Base-by-base conservation (phyloP, 306 rosid genomes). In the Lathyrus aphaca region DNA sequence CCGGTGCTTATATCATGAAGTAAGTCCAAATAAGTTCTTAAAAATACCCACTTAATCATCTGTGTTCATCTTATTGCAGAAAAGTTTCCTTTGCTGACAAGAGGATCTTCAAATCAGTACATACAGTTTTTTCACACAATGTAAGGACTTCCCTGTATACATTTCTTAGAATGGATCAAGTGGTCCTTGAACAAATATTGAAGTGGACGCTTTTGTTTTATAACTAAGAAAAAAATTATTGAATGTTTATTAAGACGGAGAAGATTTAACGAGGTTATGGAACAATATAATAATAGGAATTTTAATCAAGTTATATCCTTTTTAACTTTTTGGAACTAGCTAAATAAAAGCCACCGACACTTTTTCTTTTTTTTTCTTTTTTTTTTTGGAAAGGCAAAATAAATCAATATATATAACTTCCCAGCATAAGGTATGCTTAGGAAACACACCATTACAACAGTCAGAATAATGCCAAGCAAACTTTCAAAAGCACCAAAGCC, bases 1-100 rank as follows among this genome's bases (percentile, higher is more conserved):
- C 66, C 5, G 19, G 60, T 37, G 48, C 27, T 16, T 10, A 17
- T 39, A 18, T 40, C 1, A 21, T 13, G 35, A 63, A 43, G 9
- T 12, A 18, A 13, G 35, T 21, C 7, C 51, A 19, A 40, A 63
- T 63, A 40, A 19, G 51, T 19, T 63, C 18, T 12, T 19, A 23
- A 14, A 14, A 18, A 19, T 13, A 19, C 50, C 18, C 29, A 27
- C 25, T 35, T 39, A 49, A 49, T 67, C 46, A 42, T 67, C 29
- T 30, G 44, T 40, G 66, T 64, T 53, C 11, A 32, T 48, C 61
- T 74, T 57, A 32, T 72, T 80, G 87, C 89, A 88, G 95, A 77
- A 86, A 59, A 29, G 23, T 27, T 39, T 72, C 67, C 49, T 61
- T 64, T 80, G 61, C 63, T 56, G 82, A 55, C 13, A 73, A 48